These are phyloP conservation scores for Boletellus ananiceps DNA, from an alignment of 768 basidiomycete genomes.

Conservation along the genomic window DNA sequence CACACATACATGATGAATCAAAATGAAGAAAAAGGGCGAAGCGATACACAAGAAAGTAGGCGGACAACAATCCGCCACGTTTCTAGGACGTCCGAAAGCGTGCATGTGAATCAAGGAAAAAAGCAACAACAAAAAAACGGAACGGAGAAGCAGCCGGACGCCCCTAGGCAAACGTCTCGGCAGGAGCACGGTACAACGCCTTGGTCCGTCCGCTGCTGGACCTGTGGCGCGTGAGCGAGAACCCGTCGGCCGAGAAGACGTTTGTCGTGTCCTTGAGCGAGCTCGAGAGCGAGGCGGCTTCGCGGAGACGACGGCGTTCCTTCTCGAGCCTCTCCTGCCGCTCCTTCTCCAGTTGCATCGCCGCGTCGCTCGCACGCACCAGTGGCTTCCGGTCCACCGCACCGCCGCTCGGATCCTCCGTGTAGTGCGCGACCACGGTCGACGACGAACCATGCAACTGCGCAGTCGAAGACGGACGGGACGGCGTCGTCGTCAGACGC, in stretches of 20 bases:
- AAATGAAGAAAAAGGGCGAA: no score
- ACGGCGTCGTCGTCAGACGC: conserved; percentile 17
- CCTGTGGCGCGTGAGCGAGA: conserved; percentile 18
- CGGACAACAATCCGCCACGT: not conserved
- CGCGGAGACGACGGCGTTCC: conserved; percentile 27
- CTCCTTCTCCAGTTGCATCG: conserved; percentile 49
- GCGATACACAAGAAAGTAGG: no score
- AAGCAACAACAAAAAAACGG: no score
- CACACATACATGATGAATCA: no score
- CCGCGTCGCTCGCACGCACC: conserved; percentile 51
- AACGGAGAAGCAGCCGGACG: not conserved
- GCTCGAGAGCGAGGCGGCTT: conserved; percentile 10
- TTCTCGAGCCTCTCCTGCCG: conserved; percentile 33
- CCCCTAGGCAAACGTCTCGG: conserved; percentile 16
- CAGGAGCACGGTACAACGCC: conserved; percentile 5
- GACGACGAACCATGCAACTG: conserved; percentile 19
- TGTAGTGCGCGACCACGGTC: conserved; percentile 10
- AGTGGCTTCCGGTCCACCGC: conserved; percentile 25
- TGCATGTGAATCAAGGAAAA: not conserved
- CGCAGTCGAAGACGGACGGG: conserved; percentile 22
- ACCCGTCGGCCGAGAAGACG: conserved; percentile 11
- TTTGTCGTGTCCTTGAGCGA: conserved; percentile 31
- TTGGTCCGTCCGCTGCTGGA: conserved; percentile 17
- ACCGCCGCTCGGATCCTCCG: conserved; percentile 8
- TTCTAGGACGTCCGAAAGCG: conserved; percentile 17